A percentile compares a stretch with the other conserved stretches of the same genome.
phyloP scores from a whole-genome alignment of 345 rosid species.

The Lumnitzera littorea region DNA sequence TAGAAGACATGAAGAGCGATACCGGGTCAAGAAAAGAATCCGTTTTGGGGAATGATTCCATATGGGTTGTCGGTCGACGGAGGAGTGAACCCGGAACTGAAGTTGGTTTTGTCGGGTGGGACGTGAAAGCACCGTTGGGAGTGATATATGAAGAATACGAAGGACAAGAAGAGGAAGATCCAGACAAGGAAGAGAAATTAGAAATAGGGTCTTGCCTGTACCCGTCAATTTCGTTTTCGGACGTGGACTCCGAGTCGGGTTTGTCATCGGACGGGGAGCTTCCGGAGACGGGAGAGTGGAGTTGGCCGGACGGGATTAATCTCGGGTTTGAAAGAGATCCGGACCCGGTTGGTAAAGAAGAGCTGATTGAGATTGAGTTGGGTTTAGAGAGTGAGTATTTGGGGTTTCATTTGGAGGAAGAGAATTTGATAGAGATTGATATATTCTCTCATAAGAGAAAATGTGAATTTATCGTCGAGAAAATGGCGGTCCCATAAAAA shows the following conservation, averaged over 20 bases:
- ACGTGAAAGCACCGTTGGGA: constrained; percentile 72
- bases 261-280: constrained; percentile 35
- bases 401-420: constrained; percentile 57
- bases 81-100: constrained; percentile 12
- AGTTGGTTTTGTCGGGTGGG: constrained; percentile 52
- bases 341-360: constrained; percentile 59
- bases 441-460: constrained; percentile 24
- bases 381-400: constrained; percentile 18
- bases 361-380: constrained; percentile 67
- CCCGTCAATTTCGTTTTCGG: constrained; percentile 55
- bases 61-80: neutral
- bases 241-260: constrained; percentile 48
- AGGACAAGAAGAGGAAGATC: constrained; percentile 31
- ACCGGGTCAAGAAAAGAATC: neutral
- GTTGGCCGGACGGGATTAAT: constrained; percentile 22
- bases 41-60: constrained; percentile 7
- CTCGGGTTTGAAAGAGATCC: constrained; percentile 17
- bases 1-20: too few species aligned
- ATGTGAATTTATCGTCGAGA: constrained; percentile 4
- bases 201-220: constrained; percentile 18
- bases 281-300: constrained; percentile 27
- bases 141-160: constrained; percentile 66
- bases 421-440: constrained; percentile 64
- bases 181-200: too few species aligned
- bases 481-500: neutral